phyloP scores from a whole-genome alignment of 192 early-diverging fungal genomes.

The Allomyces javanicus region DNA sequence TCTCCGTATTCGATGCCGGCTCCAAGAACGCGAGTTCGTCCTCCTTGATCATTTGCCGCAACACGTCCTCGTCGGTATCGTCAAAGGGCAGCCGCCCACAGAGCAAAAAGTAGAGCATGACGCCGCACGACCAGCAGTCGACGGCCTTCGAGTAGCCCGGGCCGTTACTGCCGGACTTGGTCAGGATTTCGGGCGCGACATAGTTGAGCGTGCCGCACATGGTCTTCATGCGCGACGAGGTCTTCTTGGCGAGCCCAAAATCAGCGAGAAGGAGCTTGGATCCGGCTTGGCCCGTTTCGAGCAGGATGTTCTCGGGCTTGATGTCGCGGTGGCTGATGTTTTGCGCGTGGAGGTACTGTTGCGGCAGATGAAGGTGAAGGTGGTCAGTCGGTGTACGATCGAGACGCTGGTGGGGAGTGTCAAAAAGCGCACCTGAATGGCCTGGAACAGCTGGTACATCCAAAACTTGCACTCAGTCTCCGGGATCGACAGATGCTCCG shows the following conservation, averaged over 20 bases:
- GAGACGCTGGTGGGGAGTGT: not conserved
- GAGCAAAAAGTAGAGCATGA: constrained; percentile 61
- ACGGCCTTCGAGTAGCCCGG: constrained; percentile 33
- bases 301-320: constrained; percentile 54
- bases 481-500: constrained; percentile 36
- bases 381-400: not conserved
- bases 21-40: constrained; percentile 20
- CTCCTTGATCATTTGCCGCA: constrained; percentile 21
- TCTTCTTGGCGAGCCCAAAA: constrained; percentile 66
- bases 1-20: not conserved
- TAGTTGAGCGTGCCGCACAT: constrained; percentile 43
- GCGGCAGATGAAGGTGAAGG: constrained; percentile 5
- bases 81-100: constrained; percentile 25
- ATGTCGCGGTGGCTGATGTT: constrained; percentile 71
- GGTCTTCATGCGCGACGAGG: constrained; percentile 47
- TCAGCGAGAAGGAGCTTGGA: constrained; percentile 61
- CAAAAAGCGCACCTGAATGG: constrained; percentile 23
- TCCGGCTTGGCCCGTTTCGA: constrained; percentile 23
- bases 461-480: constrained; percentile 62
- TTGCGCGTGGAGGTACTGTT: constrained; percentile 49
- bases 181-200: constrained; percentile 63
- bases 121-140: constrained; percentile 54
- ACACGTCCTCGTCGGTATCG: constrained; percentile 12
- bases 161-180: constrained; percentile 6
- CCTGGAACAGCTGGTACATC: constrained; percentile 48